phyloP scores from a whole-genome alignment of 2,329 filamentous ascomycete species.

The Ramularia collo-cygni region DNA sequence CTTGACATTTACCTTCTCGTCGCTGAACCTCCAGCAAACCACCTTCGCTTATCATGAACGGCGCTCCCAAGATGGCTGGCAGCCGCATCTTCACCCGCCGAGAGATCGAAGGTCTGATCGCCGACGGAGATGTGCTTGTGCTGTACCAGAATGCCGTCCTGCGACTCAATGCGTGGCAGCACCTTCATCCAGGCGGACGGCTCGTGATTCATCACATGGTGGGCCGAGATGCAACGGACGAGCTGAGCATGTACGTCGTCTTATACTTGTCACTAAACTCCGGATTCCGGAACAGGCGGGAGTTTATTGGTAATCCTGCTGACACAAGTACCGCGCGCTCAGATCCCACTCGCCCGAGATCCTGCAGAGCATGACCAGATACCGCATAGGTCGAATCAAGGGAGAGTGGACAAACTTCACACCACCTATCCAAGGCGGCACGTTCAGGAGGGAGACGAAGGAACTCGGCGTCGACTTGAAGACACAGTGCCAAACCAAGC shows the following conservation, averaged over 20 bases:
- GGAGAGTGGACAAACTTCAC: conserved; percentile 78
- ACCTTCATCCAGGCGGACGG: conserved; percentile 52
- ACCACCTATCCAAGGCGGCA: conserved; percentile 83
- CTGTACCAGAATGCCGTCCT: conserved; percentile 51
- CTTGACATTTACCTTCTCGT: no score
- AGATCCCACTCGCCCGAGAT: conserved; percentile 44
- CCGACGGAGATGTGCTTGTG: conserved; percentile 50
- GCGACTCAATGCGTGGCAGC: conserved; percentile 52
- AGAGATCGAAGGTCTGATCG: conserved; percentile 48
- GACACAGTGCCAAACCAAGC: conserved; percentile 1
- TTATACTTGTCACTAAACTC: not conserved
- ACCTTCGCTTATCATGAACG: no score
- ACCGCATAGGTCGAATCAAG: conserved; percentile 72
- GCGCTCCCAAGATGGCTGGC: not conserved
- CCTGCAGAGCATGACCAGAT: conserved; percentile 60
- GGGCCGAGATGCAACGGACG: conserved; percentile 52
- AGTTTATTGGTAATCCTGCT: not conserved
- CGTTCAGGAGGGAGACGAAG: conserved; percentile 46
- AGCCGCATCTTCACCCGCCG: conserved; percentile 7
- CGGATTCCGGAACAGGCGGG: not conserved
- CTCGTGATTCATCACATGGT: conserved; percentile 66
- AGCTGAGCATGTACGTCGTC: conserved; percentile 49
- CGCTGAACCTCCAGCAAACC: no score
- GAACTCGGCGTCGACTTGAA: conserved; percentile 1
- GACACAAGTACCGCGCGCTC: not conserved